Percentiles rank a stretch among this genome's conserved stretches.
Evolutionary conservation across 1,284 basidiomycete genomes (phyloP).

Genomic region (Xerocomus amazonicus): DNA sequence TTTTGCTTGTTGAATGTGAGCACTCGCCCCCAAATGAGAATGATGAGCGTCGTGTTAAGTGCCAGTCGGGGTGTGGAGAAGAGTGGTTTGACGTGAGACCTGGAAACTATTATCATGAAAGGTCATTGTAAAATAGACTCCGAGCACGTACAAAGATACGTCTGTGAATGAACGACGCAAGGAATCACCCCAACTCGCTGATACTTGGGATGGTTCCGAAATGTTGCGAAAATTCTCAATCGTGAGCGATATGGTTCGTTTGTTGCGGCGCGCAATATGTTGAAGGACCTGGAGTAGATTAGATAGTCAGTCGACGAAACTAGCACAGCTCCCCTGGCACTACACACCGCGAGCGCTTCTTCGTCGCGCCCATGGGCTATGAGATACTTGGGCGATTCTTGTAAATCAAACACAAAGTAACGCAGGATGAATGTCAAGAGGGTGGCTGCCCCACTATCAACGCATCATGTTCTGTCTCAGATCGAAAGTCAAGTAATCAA

Average conservation of each 20-base stretch:
- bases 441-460: constrained; percentile 42
- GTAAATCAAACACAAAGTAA: constrained; percentile 45
- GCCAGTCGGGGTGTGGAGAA: constrained; percentile 50
- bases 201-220: constrained; percentile 19
- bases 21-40: constrained; percentile 49
- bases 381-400: constrained; percentile 60
- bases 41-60: constrained; percentile 50
- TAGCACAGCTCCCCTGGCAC: background rate
- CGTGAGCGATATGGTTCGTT: constrained; percentile 43
- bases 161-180: constrained; percentile 41
- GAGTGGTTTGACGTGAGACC: constrained; percentile 48
- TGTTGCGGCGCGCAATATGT: constrained; percentile 52
- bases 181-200: constrained; percentile 29
- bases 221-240: constrained; percentile 42
- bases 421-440: constrained; percentile 45
- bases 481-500: background rate
- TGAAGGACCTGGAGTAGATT: constrained; percentile 37
- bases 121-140: background rate
- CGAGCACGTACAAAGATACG: constrained; percentile 36
- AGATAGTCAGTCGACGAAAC: background rate
- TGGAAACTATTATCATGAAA: constrained; percentile 13
- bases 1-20: background rate
- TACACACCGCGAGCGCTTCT: constrained; percentile 47
- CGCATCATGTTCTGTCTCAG: constrained; percentile 1
- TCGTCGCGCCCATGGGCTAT: constrained; percentile 53